Evolutionary conservation across 371 early-diverging fungal species (phyloP), one percentile per base, ranked within the genome.

Genomic region (Mortierella sp.): DNA sequence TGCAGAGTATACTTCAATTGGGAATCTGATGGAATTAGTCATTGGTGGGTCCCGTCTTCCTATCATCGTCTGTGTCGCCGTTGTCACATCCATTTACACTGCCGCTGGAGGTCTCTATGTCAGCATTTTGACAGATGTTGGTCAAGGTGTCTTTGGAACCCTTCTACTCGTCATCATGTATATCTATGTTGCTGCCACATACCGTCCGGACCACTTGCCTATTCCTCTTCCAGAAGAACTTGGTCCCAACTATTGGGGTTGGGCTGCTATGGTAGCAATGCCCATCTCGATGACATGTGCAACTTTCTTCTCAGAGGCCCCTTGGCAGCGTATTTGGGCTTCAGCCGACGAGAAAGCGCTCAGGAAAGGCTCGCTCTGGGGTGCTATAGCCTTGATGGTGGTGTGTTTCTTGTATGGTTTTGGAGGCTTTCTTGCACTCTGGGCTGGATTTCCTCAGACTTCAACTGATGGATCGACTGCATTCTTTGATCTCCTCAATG

Each of bases 291-390:
- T 91, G 70, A 80, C 77, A 47, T 71, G 86, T 15, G 85, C 88
- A 5, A 89, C 88, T 10, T 67, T 91, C 71, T 92, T 86, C 68
- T 86, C 88, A 4, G 90, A 92, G 65, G 87, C 82, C 28, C 76
- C 86, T 33, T 91, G 92, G 87, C 90, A 91, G 66, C 87, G 91
- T 41, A 87, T 90, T 36, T 90, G 91, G 90, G 90, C 91, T 6
- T 86, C 91, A 7, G 84, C 84, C 9, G 84, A 87, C 63, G 77
- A 85, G 32, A 68, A 71, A 41, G 84, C 89, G 1, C 63, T 91
- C 33, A 76, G 67, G 61, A 65, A 63, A 16, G 91, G 90, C 7
- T 85, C 89, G 8, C 33, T 70, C 9, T 57, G 84, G 57, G 90
- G 85, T 41, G 84, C 80, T 33, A 28, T 72, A 11, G 67, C 86